Percentiles rank a stretch among this genome's conserved stretches.
These are phyloP conservation scores for Tolypocladium cylindrosporum DNA, from an alignment of 2,329 filamentous ascomycete species.

Conservation along the genomic window DNA sequence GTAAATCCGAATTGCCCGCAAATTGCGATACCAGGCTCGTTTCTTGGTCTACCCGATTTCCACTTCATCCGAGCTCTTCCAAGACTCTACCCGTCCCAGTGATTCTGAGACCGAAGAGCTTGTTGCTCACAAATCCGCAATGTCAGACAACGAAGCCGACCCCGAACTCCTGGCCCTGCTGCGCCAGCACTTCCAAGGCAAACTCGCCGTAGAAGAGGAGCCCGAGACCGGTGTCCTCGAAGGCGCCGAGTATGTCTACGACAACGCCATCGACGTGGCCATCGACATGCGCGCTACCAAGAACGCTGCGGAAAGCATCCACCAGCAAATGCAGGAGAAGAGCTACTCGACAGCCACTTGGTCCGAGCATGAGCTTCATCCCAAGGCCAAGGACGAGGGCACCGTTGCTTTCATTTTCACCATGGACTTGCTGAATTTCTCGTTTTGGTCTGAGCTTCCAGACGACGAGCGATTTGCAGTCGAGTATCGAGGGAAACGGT, in stretches of 20 bases:
- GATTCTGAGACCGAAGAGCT: neutral
- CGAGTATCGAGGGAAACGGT: constrained; percentile 68
- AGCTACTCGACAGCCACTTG: constrained; percentile 77
- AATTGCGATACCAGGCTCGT: neutral
- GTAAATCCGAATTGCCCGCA: neutral
- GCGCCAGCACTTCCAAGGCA: constrained; percentile 64
- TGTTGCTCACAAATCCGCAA: constrained; percentile 24
- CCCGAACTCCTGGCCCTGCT: constrained; percentile 79
- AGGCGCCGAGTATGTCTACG: constrained; percentile 75
- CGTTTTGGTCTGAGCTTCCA: constrained; percentile 74
- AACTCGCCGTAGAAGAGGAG: constrained; percentile 41
- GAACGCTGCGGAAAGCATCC: constrained; percentile 69
- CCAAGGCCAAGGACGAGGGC: constrained; percentile 66
- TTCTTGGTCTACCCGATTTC: neutral
- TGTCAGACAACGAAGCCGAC: constrained; percentile 90
- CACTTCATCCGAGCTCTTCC: neutral
- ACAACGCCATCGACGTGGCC: constrained; percentile 88
- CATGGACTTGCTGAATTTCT: constrained; percentile 95
- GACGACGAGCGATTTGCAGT: constrained; percentile 71
- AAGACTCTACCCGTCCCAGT: neutral
- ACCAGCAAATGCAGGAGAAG: constrained; percentile 72
- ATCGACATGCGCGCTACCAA: constrained; percentile 77
- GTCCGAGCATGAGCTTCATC: constrained; percentile 84
- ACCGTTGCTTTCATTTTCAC: constrained; percentile 91
- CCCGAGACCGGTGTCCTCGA: constrained; percentile 76